Evolutionary conservation across 352 stramenopile genomes (phyloP), one percentile per base, ranked within the genome.

Genomic region (Blastocystis sp.): DNA sequence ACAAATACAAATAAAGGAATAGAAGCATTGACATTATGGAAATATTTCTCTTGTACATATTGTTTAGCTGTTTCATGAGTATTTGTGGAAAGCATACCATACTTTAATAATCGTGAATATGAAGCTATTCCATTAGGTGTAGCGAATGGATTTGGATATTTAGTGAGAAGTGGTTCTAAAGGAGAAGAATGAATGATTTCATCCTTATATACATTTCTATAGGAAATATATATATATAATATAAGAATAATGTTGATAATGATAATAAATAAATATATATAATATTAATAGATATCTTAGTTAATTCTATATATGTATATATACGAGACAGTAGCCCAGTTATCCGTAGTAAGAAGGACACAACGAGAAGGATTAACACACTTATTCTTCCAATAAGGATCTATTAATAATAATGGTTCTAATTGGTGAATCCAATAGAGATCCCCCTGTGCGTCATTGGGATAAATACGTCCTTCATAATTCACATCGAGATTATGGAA

Each of bases 401-500:
- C 65, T 30, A 64, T 18, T n/a, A 69, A 30, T 18, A 68, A 18
- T 9, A 68, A 23, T 1, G 42, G 11, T 6, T 56, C 57, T 23
- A 69, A 32, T 11, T 40, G 23, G 35, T 69, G 65, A 6, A 69
- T 16, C 13, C 24, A 23, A 3, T 41, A 7, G 2, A 68, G 32
- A 4, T 11, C 25, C 10, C 59, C 65, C 2, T 68, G 33, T n/a
- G 27, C 40, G n/a, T 37, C 2, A 4, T 4, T 4, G 11, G 65
- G 65, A 34, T 69, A 69, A 42, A 68, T 47, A 16, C 65, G 43
- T 19, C 65, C 65, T 31, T 69, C 65, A 34, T 69, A 69, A 11
- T 30, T 49, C 19, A 55, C 39, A 31, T 69, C 65, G 18, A 69
- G 57, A 41, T 69, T 69, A 41, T 69, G 65, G 16, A 55, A 23